Conservation (phyloP, 768 basidiomycete species). For the Auriscalpium vulgare region DNA sequence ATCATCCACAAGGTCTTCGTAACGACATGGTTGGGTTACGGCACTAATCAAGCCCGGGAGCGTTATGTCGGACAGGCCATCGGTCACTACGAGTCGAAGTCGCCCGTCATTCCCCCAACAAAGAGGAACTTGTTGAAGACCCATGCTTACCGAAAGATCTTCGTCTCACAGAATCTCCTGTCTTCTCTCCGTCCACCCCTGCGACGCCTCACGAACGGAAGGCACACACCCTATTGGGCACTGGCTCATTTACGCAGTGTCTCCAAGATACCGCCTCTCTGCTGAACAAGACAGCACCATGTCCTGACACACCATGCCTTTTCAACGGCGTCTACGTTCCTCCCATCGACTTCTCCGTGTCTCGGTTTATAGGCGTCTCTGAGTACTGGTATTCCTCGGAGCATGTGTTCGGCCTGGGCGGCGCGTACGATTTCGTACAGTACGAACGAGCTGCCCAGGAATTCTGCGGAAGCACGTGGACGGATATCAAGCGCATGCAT, state of each 20-base stretch:
- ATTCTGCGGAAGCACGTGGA: slow-evolving; percentile 81
- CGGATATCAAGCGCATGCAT: slow-evolving; percentile 62
- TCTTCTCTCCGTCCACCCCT: slow-evolving; percentile 26
- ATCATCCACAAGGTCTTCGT: slow-evolving; percentile 92
- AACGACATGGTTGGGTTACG: slow-evolving; percentile 97
- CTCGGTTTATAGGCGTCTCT: slow-evolving; percentile 93
- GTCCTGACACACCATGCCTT: slow-evolving; percentile 77
- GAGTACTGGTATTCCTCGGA: slow-evolving; percentile 99
- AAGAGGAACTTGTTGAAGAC: slow-evolving; percentile 49
- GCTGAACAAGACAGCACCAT: slow-evolving; percentile 78
- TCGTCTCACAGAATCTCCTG: slow-evolving; percentile 47
- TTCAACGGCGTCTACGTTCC: slow-evolving; percentile 95
- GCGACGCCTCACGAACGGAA: slow-evolving; percentile 37
- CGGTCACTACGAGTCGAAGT: slow-evolving; percentile 41
- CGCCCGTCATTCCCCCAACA: slow-evolving; percentile 17
- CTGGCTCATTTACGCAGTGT: slow-evolving; percentile 87
- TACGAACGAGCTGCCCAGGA: slow-evolving; percentile 88
- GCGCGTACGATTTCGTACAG: slow-evolving; percentile 91
- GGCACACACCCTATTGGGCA: slow-evolving; percentile 65
- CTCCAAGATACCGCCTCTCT: slow-evolving; percentile 63
- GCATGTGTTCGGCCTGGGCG: slow-evolving; percentile 91
- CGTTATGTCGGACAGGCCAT: slow-evolving; percentile 76
- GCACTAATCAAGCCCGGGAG: slow-evolving; percentile 94
- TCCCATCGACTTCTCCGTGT: slow-evolving; percentile 86
- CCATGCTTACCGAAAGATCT: slow-evolving; percentile 87